Evolutionary conservation across 164 flowering plant genomes (phyloP).

Genomic region (Macadamia tetraphylla): DNA sequence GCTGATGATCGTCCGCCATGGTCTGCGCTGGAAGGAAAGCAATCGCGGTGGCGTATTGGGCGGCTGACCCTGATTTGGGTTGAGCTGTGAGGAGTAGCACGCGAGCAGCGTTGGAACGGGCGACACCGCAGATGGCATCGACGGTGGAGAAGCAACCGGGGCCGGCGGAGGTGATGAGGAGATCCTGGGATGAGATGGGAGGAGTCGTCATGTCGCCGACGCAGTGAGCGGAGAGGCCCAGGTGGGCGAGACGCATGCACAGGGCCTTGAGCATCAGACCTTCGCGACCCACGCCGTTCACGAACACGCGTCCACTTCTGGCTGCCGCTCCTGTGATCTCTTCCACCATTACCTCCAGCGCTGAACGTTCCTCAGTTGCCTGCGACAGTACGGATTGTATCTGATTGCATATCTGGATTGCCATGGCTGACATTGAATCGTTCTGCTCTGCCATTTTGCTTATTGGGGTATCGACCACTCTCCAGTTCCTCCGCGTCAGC

Average conservation of each 20-base stretch:
- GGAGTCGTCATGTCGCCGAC: constrained; percentile 92
- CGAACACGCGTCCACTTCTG: constrained; percentile 50
- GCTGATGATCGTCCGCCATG: constrained; percentile 62
- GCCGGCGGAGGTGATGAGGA: constrained; percentile 87
- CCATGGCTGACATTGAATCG: constrained; percentile 31
- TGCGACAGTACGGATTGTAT: constrained; percentile 58
- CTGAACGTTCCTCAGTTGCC: constrained; percentile 27
- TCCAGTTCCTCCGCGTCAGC: too few relatives aligned
- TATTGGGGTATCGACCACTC: too few relatives aligned
- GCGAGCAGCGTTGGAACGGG: constrained; percentile 52
- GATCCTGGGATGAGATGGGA: constrained; percentile 64
- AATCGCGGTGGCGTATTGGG: constrained; percentile 38
- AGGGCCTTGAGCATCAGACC: constrained; percentile 86
- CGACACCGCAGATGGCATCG: constrained; percentile 70
- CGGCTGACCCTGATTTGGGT: constrained; percentile 53
- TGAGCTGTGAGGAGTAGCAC: constrained; percentile 71
- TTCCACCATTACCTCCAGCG: constrained; percentile 42
- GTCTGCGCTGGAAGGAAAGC: constrained; percentile 78
- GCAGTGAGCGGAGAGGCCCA: constrained; percentile 72
- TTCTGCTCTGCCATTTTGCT: constrained; percentile 19
- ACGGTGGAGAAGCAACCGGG: constrained; percentile 94
- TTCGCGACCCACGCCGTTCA: constrained; percentile 93
- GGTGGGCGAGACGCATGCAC: constrained; percentile 82
- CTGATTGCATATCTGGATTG: constrained; percentile 63
- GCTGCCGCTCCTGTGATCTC: constrained; percentile 40